Percentiles rank a stretch among this genome's conserved stretches.
These are phyloP conservation scores for Nemania bipapillata DNA, from an alignment of 2,329 filamentous ascomycete genomes.

Conservation along the genomic window DNA sequence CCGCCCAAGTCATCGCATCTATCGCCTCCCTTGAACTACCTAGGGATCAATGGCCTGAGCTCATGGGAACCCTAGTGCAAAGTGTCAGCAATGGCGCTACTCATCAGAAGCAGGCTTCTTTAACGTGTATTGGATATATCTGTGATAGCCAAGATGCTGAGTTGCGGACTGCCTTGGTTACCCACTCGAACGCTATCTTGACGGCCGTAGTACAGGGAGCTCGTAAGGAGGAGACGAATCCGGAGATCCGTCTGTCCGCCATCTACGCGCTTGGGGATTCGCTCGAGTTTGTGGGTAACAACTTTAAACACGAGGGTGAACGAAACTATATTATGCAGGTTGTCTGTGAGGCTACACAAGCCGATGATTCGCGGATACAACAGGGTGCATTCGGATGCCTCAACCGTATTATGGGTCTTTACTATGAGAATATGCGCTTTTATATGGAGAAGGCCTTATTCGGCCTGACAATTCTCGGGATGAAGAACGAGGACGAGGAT, in stretches of 20 bases:
- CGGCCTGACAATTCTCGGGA: slow-evolving; percentile 94
- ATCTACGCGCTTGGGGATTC: slow-evolving; percentile 95
- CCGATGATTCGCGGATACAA: slow-evolving; percentile 88
- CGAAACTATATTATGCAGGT: slow-evolving; percentile 99
- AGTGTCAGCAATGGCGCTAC: slow-evolving; percentile 89
- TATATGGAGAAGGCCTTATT: slow-evolving; percentile 99
- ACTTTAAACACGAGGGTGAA: slow-evolving; percentile 99
- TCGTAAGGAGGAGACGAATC: slow-evolving; percentile 92
- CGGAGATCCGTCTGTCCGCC: slow-evolving; percentile 89
- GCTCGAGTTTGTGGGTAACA: slow-evolving; percentile 95
- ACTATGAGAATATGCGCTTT: slow-evolving; percentile 99
- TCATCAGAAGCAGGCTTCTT: slow-evolving; percentile 90
- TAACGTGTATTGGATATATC: slow-evolving; percentile 97
- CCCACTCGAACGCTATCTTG: slow-evolving; percentile 96
- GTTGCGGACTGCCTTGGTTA: slow-evolving; percentile 79
- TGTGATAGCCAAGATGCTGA: slow-evolving; percentile 95
- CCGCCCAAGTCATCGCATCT: slow-evolving; percentile 93
- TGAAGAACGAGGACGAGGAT: slow-evolving; percentile 98
- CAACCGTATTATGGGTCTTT: slow-evolving; percentile 97
- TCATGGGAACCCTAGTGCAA: slow-evolving; percentile 88
- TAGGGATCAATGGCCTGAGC: slow-evolving; percentile 89
- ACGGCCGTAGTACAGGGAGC: slow-evolving; percentile 98
- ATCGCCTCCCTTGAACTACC: slow-evolving; percentile 96
- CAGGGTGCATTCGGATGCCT: slow-evolving; percentile 96
- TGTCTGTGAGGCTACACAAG: slow-evolving; percentile 97